Percentiles rank a stretch among this genome's conserved stretches.
Evolutionary conservation across 495 filamentous ascomycete genomes (phyloP).

Genomic region (Penicillium argentinense): DNA sequence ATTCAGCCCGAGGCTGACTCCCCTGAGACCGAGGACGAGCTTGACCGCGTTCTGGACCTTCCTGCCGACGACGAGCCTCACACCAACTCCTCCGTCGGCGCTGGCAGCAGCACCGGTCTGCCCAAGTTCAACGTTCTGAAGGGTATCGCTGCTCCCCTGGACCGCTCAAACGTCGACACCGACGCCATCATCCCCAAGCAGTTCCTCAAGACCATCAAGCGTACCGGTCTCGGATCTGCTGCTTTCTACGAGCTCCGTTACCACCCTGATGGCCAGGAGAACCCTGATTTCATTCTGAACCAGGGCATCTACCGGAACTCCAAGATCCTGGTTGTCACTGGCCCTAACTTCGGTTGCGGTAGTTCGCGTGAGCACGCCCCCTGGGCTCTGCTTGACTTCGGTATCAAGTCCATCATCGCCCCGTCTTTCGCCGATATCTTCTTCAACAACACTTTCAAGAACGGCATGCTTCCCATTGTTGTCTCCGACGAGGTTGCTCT

Average conservation of each 20-base stretch:
- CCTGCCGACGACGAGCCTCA: constrained; percentile 70
- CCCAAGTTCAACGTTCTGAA: constrained; percentile 79
- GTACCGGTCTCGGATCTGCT: constrained; percentile 85
- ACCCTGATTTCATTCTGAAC: constrained; percentile 86
- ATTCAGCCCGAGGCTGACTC: constrained; percentile 70
- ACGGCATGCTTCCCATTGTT: constrained; percentile 91
- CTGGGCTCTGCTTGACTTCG: constrained; percentile 96
- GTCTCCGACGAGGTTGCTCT: constrained; percentile 68
- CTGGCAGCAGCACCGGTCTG: constrained; percentile 61
- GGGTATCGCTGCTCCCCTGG: constrained; percentile 86
- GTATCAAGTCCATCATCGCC: constrained; percentile 90
- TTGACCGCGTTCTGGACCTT: constrained; percentile 75
- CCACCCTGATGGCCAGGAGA: constrained; percentile 70
- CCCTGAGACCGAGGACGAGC: constrained; percentile 68
- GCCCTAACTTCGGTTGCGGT: constrained; percentile 94
- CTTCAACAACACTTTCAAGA: constrained; percentile 99
- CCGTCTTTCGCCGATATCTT: constrained; percentile 96
- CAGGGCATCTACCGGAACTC: constrained; percentile 78
- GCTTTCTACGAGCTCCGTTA: constrained; percentile 84
- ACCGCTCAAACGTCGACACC: constrained; percentile 89
- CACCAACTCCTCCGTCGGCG: constrained; percentile 47
- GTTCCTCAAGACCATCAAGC: constrained; percentile 99
- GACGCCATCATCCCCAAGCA: constrained; percentile 99
- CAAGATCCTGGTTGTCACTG: constrained; percentile 92
- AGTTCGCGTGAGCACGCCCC: constrained; percentile 93